Evolutionary conservation across 129 eudicot species (phyloP).

Genomic region (Apium graveolens): DNA sequence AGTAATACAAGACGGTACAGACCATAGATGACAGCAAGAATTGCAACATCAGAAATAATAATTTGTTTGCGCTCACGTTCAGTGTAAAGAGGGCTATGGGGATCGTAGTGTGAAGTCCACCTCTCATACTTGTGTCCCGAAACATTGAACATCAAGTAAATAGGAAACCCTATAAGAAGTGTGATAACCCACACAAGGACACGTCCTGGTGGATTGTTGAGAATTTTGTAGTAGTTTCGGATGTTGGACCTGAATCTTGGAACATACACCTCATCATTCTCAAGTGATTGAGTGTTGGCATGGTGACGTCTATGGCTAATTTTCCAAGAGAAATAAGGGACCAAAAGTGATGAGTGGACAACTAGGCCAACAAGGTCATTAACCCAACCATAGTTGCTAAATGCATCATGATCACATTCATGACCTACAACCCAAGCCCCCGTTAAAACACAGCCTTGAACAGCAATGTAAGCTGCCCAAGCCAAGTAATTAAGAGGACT

Average conservation of each 20-base stretch:
- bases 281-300: constrained; percentile 1
- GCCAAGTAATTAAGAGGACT: neutral
- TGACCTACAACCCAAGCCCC: constrained; percentile 2
- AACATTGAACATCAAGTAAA: neutral
- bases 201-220: constrained; percentile 3
- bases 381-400: constrained; percentile 3
- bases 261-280: neutral
- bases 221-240: neutral
- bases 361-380: constrained; percentile 2
- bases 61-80: neutral
- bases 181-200: neutral
- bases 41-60: neutral
- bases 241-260: neutral
- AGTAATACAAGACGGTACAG: neutral
- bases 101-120: constrained; percentile 4
- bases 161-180: neutral
- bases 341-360: neutral
- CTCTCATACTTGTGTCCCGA: constrained; percentile 4
- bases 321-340: constrained; percentile 1
- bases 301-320: constrained; percentile 1
- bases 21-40: constrained; percentile 3
- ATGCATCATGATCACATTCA: constrained; percentile 1
- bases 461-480: constrained; percentile 2
- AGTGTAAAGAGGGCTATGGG: neutral
- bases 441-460: neutral